Conservation (phyloP, 2,329 filamentous ascomycete species). For the Penicillium fuscoglaucum region DNA sequence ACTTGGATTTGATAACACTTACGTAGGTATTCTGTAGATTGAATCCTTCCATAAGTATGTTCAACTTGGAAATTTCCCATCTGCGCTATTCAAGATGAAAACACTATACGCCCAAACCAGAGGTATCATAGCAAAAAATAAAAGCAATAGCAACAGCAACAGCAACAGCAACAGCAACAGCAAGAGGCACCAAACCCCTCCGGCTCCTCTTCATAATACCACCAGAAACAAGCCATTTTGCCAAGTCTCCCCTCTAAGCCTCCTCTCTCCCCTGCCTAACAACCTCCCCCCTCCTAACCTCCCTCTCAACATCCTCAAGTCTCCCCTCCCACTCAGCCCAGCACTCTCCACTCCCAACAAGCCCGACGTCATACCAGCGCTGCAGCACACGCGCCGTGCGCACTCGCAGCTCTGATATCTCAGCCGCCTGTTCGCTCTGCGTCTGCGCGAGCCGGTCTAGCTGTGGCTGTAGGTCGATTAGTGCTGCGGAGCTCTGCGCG, state of each 20-base stretch:
- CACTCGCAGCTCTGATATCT: conserved; percentile 44
- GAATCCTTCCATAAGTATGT: neutral
- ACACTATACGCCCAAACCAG: neutral
- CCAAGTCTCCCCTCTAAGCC: conserved; percentile 25
- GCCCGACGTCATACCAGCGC: conserved; percentile 71
- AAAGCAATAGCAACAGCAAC: neutral
- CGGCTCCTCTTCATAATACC: neutral
- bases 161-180: neutral
- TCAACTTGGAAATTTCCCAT: neutral
- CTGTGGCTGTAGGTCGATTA: conserved; percentile 47
- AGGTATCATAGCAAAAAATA: conserved; percentile 7
- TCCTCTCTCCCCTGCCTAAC: conserved; percentile 55
- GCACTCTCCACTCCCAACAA: conserved; percentile 66
- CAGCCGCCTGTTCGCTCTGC: conserved; percentile 42
- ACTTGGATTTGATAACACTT: neutral
- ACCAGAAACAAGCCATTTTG: neutral
- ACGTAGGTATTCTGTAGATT: neutral
- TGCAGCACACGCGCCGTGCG: conserved; percentile 55
- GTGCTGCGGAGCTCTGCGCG: conserved; percentile 41
- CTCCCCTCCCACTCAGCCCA: conserved; percentile 72
- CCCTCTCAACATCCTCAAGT: conserved; percentile 64
- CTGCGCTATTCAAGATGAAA: neutral
- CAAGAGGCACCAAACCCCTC: neutral
- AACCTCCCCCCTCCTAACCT: conserved; percentile 63
- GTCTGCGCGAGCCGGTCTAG: conserved; percentile 38